Evolutionary conservation across 257 asterid genomes (phyloP).

Genomic region (Agastache rugosa): DNA sequence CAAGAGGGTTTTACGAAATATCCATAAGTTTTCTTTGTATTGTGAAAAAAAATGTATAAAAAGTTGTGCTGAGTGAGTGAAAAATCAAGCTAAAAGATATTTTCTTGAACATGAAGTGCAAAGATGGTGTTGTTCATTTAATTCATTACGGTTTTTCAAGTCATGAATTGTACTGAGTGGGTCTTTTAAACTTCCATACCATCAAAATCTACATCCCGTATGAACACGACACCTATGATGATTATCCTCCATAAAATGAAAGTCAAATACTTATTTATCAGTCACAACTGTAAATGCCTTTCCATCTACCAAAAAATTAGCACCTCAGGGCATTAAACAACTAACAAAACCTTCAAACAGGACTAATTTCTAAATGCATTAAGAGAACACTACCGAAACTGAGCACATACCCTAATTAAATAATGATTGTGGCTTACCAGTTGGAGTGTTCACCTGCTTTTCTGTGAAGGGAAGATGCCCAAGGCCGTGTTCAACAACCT

Average conservation of each 20-base stretch:
- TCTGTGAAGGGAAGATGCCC: slow-evolving; percentile 99
- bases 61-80: background rate
- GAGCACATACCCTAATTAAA: slow-evolving; percentile 23
- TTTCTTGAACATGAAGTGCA: slow-evolving; percentile 27
- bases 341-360: slow-evolving; percentile 32
- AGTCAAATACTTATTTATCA: background rate
- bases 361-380: slow-evolving; percentile 14
- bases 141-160: slow-evolving; percentile 17
- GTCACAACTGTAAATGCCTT: background rate
- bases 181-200: background rate
- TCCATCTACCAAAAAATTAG: slow-evolving; percentile 8
- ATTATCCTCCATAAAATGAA: background rate
- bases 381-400: slow-evolving; percentile 14
- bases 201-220: background rate
- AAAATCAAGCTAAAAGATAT: background rate
- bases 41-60: background rate
- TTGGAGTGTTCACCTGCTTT: slow-evolving; percentile 95
- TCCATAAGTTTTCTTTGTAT: background rate
- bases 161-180: slow-evolving; percentile 17
- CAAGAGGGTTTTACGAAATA: slow-evolving; percentile 20
- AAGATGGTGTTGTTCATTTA: slow-evolving; percentile 17
- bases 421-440: slow-evolving; percentile 66
- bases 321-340: slow-evolving; percentile 1
- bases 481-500: slow-evolving; percentile 99
- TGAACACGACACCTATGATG: background rate